Percentiles rank a stretch among this genome's conserved stretches.
Evolutionary conservation across 2,329 filamentous ascomycete species (phyloP).

Genomic region (Magnaporthiopsis rhizophila): DNA sequence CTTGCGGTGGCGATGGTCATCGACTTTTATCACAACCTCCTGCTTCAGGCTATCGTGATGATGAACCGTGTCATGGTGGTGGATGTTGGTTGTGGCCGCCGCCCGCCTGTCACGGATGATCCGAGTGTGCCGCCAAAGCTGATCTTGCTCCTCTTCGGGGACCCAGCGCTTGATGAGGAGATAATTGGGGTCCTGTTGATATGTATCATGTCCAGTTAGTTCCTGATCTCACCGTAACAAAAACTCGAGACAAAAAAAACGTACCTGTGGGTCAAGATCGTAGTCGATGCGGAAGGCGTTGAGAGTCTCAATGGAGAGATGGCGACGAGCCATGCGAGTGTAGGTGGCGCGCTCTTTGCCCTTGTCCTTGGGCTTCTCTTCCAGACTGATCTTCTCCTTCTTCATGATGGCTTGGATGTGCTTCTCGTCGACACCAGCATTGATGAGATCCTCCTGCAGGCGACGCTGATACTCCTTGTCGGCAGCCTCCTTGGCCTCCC

Average conservation of each 20-base stretch:
- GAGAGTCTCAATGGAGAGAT: slow-evolving; percentile 56
- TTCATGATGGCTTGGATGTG: slow-evolving; percentile 52
- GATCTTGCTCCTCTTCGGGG: slow-evolving; percentile 61
- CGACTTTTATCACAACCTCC: not conserved
- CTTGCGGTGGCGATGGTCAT: slow-evolving; percentile 3
- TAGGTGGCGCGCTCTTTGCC: slow-evolving; percentile 44
- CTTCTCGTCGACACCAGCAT: slow-evolving; percentile 50
- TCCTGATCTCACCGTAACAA: not conserved
- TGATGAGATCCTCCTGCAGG: slow-evolving; percentile 49
- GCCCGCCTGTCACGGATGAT: slow-evolving; percentile 36
- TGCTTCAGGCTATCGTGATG: not conserved
- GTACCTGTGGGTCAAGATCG: slow-evolving; percentile 23
- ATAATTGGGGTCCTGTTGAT: slow-evolving; percentile 53
- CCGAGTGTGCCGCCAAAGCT: slow-evolving; percentile 64
- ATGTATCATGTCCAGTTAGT: not conserved
- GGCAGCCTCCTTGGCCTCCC: slow-evolving; percentile 37
- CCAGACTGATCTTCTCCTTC: slow-evolving; percentile 38
- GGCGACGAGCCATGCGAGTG: slow-evolving; percentile 53
- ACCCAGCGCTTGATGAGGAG: slow-evolving; percentile 54
- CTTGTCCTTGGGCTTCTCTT: slow-evolving; percentile 33
- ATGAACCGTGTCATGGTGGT: slow-evolving; percentile 27
- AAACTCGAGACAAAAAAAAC: not conserved
- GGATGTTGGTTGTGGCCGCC: slow-evolving; percentile 25
- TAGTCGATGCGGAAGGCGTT: slow-evolving; percentile 47
- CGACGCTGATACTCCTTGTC: slow-evolving; percentile 48